Evolutionary conservation across 495 filamentous ascomycete species (phyloP), one percentile per base, ranked within the genome.

Genomic region (Daldinia childiae): DNA sequence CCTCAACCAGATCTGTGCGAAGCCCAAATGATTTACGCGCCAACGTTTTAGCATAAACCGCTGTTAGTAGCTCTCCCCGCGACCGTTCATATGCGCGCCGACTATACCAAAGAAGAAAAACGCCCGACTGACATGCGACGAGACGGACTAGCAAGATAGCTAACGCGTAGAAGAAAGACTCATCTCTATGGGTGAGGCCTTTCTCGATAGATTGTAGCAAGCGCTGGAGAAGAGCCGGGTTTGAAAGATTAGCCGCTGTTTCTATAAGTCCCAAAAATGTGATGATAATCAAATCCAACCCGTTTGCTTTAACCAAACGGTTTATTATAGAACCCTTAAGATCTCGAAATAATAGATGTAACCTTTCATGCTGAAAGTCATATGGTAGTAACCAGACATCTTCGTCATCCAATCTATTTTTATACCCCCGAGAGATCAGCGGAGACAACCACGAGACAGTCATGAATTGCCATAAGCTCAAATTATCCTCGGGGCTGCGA

Each of bases 21-120:
- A 74, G 74, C 17, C 76, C 76, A 61, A 91, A 85, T 0, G 92
- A 86, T 78, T 95, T 94, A 34, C 93, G 82, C 5, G 88, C 86
- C 8, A 95, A 78, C 0, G 91, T 92, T 79, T 96, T 96, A 75
- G 93, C 92, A 63, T 94, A 94, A 27, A 95, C 82, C 87, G 93
- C 94, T 61, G 92, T 95, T 56, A 96, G 90, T 88, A 95, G 89
- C 75, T 94, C 92, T 8, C 93, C 93, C 48, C 93, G 82, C 5
- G 90, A 91, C 56, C 92, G 82, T 73, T 96, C 93, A 71, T 95
- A 96, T 63, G 85, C 85, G 39, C 92, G 86, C 55, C 93, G 85
- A 58, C 87, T 85, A 72, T 88, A 93, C 92, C 93, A 95, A 0
- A 93, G 78, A 54, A 77, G 87, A 66, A 95, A 86, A 0, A 94